Evolutionary conservation across 768 basidiomycete species (phyloP).

Genomic region (Panus rudis): DNA sequence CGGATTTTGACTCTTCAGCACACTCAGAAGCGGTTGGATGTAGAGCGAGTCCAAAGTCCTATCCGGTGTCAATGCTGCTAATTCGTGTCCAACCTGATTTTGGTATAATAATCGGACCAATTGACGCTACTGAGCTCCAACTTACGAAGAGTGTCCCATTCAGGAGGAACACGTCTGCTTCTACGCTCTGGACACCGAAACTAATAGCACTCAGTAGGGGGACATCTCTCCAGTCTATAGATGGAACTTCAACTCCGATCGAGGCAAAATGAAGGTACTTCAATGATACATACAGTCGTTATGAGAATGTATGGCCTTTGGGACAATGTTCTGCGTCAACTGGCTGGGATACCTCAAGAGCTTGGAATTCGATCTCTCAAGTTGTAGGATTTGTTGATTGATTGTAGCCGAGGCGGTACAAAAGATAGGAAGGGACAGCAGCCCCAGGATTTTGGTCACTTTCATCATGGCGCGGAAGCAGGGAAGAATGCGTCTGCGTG

Average conservation of each 20-base stretch:
- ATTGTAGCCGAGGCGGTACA: conserved; percentile 13
- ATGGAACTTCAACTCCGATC: too few relatives aligned
- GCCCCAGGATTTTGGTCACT: too few relatives aligned
- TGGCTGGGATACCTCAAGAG: conserved; percentile 39
- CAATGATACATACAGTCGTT: conserved; percentile 38
- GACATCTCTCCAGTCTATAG: conserved; percentile 44
- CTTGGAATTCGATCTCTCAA: conserved; percentile 28
- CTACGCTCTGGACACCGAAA: conserved; percentile 42
- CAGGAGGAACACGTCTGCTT: conserved; percentile 46
- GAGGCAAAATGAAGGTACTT: neutral
- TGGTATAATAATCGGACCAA: neutral
- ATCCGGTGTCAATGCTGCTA: conserved; percentile 32
- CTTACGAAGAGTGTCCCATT: conserved; percentile 38
- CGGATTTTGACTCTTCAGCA: conserved; percentile 37
- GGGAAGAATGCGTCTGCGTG: too few relatives aligned
- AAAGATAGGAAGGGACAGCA: conserved; percentile 6
- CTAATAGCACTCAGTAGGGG: conserved; percentile 42
- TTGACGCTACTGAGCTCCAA: neutral
- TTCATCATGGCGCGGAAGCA: too few relatives aligned
- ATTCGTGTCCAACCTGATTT: conserved; percentile 43
- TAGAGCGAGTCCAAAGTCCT: conserved; percentile 44
- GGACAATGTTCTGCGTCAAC: conserved; percentile 40
- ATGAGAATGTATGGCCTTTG: conserved; percentile 45
- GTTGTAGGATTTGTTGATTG: conserved; percentile 12
- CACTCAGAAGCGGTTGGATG: conserved; percentile 37